Conservation (phyloP, 106 monocot genomes). For the Dendrobium officinale region DNA sequence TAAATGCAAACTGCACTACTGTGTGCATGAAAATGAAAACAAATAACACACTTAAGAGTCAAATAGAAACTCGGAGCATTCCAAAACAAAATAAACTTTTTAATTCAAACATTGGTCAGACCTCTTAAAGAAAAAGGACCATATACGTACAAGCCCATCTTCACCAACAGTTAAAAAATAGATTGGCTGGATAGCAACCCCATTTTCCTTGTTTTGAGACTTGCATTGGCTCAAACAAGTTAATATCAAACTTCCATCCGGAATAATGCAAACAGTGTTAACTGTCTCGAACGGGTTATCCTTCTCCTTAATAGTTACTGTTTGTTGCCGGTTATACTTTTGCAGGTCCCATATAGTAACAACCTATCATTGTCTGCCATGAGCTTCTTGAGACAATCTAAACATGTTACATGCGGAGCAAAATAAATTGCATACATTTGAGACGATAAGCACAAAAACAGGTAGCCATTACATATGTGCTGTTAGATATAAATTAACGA, state of each 20-base stretch:
- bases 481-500: not conserved
- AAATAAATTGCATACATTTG: not conserved
- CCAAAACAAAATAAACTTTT: constrained; percentile 5
- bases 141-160: constrained; percentile 69
- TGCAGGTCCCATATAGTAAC: constrained; percentile 80
- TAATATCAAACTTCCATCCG: constrained; percentile 31
- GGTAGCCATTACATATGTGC: not conserved
- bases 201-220: constrained; percentile 19
- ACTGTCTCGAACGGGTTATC: constrained; percentile 26
- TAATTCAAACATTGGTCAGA: not conserved
- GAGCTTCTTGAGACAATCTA: not conserved
- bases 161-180: constrained; percentile 93
- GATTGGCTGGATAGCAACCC: constrained; percentile 7
- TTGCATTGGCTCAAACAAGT: constrained; percentile 27
- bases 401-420: not conserved
- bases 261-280: constrained; percentile 57
- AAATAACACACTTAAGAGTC: not conserved
- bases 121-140: constrained; percentile 36
- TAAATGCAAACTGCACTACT: constrained; percentile 62
- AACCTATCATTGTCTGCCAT: constrained; percentile 37
- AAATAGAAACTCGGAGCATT: not conserved
- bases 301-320: constrained; percentile 65
- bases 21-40: constrained; percentile 11
- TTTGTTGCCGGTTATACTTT: constrained; percentile 52
- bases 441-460: not conserved